These are phyloP conservation scores for Chaetomiaceae sp. DNA, from an alignment of 2,329 filamentous ascomycete genomes.

Conservation along the genomic window DNA sequence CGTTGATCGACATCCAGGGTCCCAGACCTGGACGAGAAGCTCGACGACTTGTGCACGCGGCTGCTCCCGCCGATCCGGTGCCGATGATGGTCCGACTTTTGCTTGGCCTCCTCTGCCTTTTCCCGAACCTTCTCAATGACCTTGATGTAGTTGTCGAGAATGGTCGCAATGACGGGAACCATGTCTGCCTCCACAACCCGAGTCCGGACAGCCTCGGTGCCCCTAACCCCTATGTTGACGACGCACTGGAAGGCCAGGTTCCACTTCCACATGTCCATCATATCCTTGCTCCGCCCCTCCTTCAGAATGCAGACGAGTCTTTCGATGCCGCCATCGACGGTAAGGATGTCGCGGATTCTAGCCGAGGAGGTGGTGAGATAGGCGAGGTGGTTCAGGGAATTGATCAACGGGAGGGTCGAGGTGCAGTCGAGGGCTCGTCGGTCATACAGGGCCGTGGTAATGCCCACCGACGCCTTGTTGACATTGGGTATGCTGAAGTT, in stretches of 20 bases:
- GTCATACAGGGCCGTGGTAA: constrained; percentile 97
- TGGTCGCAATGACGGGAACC: constrained; percentile 97
- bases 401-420: constrained; percentile 94
- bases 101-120: constrained; percentile 77
- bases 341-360: constrained; percentile 94
- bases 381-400: constrained; percentile 96
- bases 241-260: constrained; percentile 98
- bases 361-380: constrained; percentile 98
- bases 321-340: constrained; percentile 97
- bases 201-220: constrained; percentile 89
- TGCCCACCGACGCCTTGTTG: constrained; percentile 94
- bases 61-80: constrained; percentile 49
- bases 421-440: constrained; percentile 96
- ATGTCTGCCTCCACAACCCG: constrained; percentile 97
- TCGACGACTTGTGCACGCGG: constrained; percentile 45
- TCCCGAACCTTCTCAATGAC: constrained; percentile 89
- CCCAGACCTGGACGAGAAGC: constrained; percentile 50
- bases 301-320: constrained; percentile 95
- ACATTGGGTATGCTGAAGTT: constrained; percentile 99
- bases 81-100: constrained; percentile 56
- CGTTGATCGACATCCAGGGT: constrained; percentile 57
- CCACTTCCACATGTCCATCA: constrained; percentile 99
- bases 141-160: constrained; percentile 97
- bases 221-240: constrained; percentile 95
- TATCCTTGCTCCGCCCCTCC: constrained; percentile 90